Percentiles rank a stretch among this genome's conserved stretches.
Evolutionary conservation across 1,284 basidiomycete genomes (phyloP).

Genomic region (Pyrrhoderma noxium): DNA sequence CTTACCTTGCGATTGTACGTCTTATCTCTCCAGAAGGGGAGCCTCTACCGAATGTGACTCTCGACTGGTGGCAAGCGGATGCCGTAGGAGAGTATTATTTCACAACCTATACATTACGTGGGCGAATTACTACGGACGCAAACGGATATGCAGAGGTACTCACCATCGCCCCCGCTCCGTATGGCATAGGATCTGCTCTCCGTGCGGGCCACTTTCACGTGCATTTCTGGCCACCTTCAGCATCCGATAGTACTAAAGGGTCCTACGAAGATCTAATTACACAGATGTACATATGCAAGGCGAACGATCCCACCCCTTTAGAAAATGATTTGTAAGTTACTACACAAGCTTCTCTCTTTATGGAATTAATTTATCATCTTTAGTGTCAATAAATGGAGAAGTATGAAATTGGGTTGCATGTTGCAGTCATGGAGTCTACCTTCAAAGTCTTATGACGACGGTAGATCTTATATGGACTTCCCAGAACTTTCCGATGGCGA

Average conservation of each 20-base stretch:
- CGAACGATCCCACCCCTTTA: slow-evolving; percentile 21
- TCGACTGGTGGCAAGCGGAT: slow-evolving; percentile 28
- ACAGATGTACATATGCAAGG: slow-evolving; percentile 25
- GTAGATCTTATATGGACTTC: slow-evolving; percentile 15
- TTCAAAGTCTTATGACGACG: slow-evolving; percentile 15
- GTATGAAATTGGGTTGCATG: slow-evolving; percentile 19
- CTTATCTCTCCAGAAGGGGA: slow-evolving; percentile 24
- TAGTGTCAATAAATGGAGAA: slow-evolving; percentile 19
- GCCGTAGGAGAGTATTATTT: slow-evolving; percentile 23
- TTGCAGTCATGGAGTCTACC: slow-evolving; percentile 21
- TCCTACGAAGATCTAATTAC: slow-evolving; percentile 23
- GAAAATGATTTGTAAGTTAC: slow-evolving; percentile 23
- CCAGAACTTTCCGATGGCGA: slow-evolving; percentile 22
- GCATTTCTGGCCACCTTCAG: slow-evolving; percentile 4
- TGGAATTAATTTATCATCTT: background rate
- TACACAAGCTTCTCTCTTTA: background rate
- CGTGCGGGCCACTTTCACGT: slow-evolving; percentile 26
- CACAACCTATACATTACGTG: slow-evolving; percentile 24
- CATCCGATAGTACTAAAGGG: background rate
- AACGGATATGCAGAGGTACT: slow-evolving; percentile 25
- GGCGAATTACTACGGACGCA: slow-evolving; percentile 23
- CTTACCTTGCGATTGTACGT: slow-evolving; percentile 23
- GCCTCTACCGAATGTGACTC: slow-evolving; percentile 21
- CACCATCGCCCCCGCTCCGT: slow-evolving; percentile 24
- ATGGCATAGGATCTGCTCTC: slow-evolving; percentile 15